Conservation (phyloP, 148 eudicot genomes). For the Silene latifolia region DNA sequence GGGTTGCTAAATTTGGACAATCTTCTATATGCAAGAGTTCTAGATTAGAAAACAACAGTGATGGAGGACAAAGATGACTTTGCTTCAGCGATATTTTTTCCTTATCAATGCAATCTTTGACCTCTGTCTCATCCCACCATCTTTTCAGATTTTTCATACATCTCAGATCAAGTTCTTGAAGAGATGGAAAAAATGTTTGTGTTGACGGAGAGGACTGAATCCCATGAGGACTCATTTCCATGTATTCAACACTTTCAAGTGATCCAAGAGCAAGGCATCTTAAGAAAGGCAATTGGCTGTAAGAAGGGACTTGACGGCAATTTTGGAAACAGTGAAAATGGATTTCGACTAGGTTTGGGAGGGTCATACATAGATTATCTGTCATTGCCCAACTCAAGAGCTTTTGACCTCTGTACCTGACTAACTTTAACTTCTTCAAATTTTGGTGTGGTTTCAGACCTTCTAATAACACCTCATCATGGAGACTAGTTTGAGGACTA, state of each 20-base stretch:
- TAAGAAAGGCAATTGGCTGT: slow-evolving; percentile 18
- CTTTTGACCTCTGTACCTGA: slow-evolving; percentile 1
- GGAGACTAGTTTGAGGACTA: no score
- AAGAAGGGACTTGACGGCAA: slow-evolving; percentile 17
- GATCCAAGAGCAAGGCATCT: neutral
- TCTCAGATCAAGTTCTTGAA: slow-evolving; percentile 12
- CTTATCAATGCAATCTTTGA: no score
- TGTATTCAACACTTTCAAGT: slow-evolving; percentile 1
- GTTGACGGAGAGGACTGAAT: neutral
- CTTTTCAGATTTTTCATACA: slow-evolving; percentile 18
- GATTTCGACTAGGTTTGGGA: slow-evolving; percentile 22
- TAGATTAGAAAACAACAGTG: slow-evolving; percentile 21
- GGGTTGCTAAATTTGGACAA: slow-evolving; percentile 13
- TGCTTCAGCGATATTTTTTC: neutral
- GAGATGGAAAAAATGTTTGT: slow-evolving; percentile 33
- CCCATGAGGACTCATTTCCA: neutral
- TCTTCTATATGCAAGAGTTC: neutral
- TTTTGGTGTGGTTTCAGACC: slow-evolving; percentile 22
- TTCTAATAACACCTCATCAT: slow-evolving; percentile 19
- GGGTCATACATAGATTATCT: slow-evolving; percentile 1
- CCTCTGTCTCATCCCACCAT: no score
- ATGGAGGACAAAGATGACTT: no score
- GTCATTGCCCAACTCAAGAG: slow-evolving; percentile 24
- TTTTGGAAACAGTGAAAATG: neutral
- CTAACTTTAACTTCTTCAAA: slow-evolving; percentile 9